phyloP scores from a whole-genome alignment of 306 rosid species.

The Rosa persica region DNA sequence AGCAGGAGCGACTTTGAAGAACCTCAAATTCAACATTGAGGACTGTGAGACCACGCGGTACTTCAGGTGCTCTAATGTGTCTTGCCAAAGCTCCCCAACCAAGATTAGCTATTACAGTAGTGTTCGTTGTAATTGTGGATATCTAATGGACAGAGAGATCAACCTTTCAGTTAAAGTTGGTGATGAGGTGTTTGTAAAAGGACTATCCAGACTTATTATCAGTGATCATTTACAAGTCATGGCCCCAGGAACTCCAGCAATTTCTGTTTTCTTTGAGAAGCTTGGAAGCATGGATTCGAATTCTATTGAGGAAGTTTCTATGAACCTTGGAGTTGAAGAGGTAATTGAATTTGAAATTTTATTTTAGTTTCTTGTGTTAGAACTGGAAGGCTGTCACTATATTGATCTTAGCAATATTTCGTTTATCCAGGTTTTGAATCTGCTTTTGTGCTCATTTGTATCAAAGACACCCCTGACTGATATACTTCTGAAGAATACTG shows the following conservation, averaged over 20 bases:
- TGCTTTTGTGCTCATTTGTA: constrained; percentile 8
- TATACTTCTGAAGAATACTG: neutral
- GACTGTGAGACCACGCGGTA: neutral
- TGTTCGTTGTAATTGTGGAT: neutral
- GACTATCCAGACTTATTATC: neutral
- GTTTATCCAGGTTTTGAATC: neutral
- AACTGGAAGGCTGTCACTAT: neutral
- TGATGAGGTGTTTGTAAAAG: constrained; percentile 5
- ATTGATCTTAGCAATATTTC: neutral
- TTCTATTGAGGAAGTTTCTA: neutral
- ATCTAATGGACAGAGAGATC: neutral
- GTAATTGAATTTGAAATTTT: neutral
- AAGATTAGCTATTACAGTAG: neutral
- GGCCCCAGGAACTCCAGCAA: neutral
- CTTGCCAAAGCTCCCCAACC: neutral
- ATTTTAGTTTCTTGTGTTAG: neutral
- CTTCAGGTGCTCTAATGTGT: neutral
- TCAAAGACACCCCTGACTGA: constrained; percentile 26
- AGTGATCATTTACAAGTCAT: constrained; percentile 22
- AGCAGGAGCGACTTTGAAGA: neutral
- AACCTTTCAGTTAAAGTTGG: neutral
- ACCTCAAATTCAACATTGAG: constrained; percentile 6
- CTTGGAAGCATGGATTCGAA: neutral
- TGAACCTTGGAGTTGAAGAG: neutral
- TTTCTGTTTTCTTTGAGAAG: neutral